Conservation (phyloP, 1,284 basidiomycete species). For the Fomitopsis schrenkii region DNA sequence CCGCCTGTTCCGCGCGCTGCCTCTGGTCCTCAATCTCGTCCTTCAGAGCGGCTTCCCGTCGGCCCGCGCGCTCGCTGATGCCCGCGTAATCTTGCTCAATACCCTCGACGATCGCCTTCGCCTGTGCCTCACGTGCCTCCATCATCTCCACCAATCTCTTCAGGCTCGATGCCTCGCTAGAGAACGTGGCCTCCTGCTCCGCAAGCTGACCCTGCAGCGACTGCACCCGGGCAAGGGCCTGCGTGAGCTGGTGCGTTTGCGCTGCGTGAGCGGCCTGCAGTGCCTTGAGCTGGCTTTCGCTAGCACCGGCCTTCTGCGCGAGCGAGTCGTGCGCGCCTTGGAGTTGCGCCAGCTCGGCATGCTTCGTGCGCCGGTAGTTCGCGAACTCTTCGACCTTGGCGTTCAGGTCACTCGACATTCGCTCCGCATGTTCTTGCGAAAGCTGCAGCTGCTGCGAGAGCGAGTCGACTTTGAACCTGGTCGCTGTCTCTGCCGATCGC, state of each 20-base stretch:
- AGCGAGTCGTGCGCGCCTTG: conserved; percentile 71
- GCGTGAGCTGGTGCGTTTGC: conserved; percentile 65
- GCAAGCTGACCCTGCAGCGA: conserved; percentile 70
- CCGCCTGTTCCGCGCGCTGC: conserved; percentile 55
- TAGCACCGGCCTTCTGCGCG: conserved; percentile 56
- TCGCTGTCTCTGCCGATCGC: conserved; percentile 65
- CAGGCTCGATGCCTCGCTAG: conserved; percentile 68
- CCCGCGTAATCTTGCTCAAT: conserved; percentile 78
- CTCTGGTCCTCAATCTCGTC: conserved; percentile 67
- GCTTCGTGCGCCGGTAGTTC: conserved; percentile 68
- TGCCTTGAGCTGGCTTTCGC: conserved; percentile 61
- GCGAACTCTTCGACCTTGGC: conserved; percentile 70
- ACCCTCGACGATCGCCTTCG: conserved; percentile 70
- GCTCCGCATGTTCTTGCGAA: conserved; percentile 67
- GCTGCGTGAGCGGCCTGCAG: conserved; percentile 66
- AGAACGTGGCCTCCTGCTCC: conserved; percentile 76
- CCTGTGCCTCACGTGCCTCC: conserved; percentile 79
- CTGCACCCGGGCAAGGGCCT: conserved; percentile 67
- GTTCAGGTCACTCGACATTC: conserved; percentile 55
- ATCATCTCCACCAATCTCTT: conserved; percentile 73
- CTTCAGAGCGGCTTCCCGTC: conserved; percentile 57
- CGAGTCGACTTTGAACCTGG: conserved; percentile 79
- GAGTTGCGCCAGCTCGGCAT: conserved; percentile 68
- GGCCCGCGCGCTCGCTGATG: conserved; percentile 64
- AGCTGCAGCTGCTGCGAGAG: conserved; percentile 76